These are phyloP conservation scores for Chlorella sp. DNA, from an alignment of 139 green algal genomes.

Conservation along the genomic window DNA sequence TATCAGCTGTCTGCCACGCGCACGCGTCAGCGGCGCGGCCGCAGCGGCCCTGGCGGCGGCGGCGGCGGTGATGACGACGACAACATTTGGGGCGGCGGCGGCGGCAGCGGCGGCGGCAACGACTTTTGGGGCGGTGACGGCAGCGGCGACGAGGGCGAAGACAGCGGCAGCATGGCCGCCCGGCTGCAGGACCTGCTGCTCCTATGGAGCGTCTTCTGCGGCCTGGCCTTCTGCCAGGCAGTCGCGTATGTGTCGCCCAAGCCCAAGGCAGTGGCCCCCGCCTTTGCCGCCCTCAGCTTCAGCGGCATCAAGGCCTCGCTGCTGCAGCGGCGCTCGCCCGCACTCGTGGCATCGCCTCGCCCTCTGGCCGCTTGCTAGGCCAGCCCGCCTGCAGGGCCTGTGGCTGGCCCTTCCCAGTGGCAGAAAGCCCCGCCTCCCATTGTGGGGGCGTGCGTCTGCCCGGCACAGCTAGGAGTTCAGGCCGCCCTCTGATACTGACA, in stretches of 20 bases:
- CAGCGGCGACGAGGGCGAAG: neutral
- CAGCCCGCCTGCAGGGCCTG: too few species aligned
- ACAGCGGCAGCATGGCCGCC: neutral
- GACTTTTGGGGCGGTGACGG: slow-evolving; percentile 1
- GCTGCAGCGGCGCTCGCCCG: slow-evolving; percentile 4
- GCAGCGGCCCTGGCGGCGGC: neutral
- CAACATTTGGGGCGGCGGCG: slow-evolving; percentile 17
- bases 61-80: slow-evolving; percentile 25
- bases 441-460: too few species aligned
- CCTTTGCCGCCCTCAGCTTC: slow-evolving; percentile 29
- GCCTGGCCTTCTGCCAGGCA: slow-evolving; percentile 13
- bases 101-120: slow-evolving; percentile 12
- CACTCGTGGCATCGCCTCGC: too few species aligned
- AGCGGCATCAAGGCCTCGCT: slow-evolving; percentile 14
- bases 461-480: too few species aligned
- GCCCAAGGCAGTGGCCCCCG: neutral
- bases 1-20: neutral
- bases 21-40: slow-evolving; percentile 5
- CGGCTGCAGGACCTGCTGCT: slow-evolving; percentile 36
- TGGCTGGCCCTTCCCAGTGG: too few species aligned
- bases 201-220: slow-evolving; percentile 42
- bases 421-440: too few species aligned
- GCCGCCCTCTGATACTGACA: too few species aligned
- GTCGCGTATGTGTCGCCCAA: slow-evolving; percentile 28
- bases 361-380: too few species aligned